A percentile compares a stretch with the other conserved stretches of the same genome.
Evolutionary conservation across 2,329 filamentous ascomycete genomes (phyloP).

Genomic region (Nigrospora osmanthi): DNA sequence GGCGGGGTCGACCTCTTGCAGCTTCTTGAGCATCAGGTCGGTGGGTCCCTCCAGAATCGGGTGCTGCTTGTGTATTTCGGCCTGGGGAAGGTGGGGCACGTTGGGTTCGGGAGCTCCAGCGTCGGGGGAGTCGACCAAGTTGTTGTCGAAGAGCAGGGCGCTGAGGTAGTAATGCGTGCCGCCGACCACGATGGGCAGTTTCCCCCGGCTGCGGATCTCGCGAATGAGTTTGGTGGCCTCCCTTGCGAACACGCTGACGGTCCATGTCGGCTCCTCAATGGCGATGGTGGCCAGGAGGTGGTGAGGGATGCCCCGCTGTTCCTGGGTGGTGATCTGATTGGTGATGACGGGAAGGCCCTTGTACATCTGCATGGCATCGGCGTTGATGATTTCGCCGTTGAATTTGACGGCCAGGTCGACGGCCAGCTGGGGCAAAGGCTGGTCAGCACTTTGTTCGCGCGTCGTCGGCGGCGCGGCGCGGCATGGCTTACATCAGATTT

Average conservation of each 20-base stretch:
- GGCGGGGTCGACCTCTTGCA: constrained; percentile 74
- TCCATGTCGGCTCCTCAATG: constrained; percentile 74
- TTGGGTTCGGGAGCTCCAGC: constrained; percentile 25
- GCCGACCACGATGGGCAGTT: constrained; percentile 83
- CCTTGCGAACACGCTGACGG: constrained; percentile 67
- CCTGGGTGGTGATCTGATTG: constrained; percentile 74
- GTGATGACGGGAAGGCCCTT: constrained; percentile 87
- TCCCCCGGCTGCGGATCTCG: constrained; percentile 71
- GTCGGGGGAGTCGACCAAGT: constrained; percentile 38
- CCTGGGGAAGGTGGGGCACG: constrained; percentile 13
- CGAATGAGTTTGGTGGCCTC: constrained; percentile 62
- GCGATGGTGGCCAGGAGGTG: constrained; percentile 78
- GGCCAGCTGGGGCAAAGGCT: constrained; percentile 54
- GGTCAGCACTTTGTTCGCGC: no score
- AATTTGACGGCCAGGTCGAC: constrained; percentile 77
- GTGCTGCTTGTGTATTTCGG: constrained; percentile 38
- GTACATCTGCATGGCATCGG: constrained; percentile 98
- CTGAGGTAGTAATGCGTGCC: constrained; percentile 96
- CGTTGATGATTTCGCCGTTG: constrained; percentile 92
- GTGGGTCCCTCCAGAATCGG: constrained; percentile 67
- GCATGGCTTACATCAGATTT: constrained; percentile 30
- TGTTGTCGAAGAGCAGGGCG: constrained; percentile 73
- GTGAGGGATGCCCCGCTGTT: constrained; percentile 75
- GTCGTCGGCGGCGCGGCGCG: constrained; percentile 7
- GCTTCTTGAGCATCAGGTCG: constrained; percentile 61